These are phyloP conservation scores for Tolypocladium endophyticum DNA, from an alignment of 2,329 filamentous ascomycete species.

Conservation along the genomic window DNA sequence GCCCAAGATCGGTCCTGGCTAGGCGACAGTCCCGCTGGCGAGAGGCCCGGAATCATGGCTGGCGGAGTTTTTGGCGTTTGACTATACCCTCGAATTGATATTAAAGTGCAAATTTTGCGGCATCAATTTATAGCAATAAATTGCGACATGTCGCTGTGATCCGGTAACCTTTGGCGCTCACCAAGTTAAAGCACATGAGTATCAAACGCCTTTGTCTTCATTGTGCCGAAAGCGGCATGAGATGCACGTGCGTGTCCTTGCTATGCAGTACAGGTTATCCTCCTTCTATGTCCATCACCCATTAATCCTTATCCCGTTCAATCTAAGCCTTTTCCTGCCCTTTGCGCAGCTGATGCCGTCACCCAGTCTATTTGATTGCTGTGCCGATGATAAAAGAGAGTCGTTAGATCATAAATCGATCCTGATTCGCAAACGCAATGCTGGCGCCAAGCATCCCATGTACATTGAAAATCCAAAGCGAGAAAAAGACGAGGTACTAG, in stretches of 20 bases:
- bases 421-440: not conserved
- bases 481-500: not conserved
- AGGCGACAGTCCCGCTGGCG: conserved; percentile 7
- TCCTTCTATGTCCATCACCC: not conserved
- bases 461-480: not conserved
- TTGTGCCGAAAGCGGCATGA: not conserved
- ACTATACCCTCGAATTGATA: conserved; percentile 11
- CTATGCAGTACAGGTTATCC: not conserved
- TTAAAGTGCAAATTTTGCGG: no score
- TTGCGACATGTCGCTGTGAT: not conserved
- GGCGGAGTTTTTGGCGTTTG: conserved; percentile 16
- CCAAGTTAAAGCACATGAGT: not conserved
- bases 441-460: not conserved
- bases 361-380: not conserved
- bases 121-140: not conserved
- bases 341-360: not conserved
- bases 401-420: not conserved
- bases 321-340: not conserved
- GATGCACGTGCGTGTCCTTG: not conserved
- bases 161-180: not conserved
- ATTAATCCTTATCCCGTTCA: not conserved
- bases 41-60: not conserved
- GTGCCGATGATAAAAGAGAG: not conserved
- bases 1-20: conserved; percentile 57
- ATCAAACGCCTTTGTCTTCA: not conserved